Base-by-base conservation (phyloP, 83 land plant genomes). In the Diphasiastrum complanatum region DNA sequence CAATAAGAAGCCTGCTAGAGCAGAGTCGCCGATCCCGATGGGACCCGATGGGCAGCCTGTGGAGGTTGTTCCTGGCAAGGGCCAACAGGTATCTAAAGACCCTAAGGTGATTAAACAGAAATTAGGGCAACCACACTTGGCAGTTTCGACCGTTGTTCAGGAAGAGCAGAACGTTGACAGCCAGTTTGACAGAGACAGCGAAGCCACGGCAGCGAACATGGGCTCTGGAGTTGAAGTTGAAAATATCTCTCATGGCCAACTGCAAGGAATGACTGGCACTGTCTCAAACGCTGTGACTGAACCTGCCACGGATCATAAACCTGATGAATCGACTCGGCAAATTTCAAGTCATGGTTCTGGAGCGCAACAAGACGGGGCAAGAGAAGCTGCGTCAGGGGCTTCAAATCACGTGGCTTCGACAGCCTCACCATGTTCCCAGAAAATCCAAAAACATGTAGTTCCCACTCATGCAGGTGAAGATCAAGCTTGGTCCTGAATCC, bases 201-300 rank as follows among this genome's bases (percentile, higher is more conserved):
- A 55, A 10, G 11, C 11, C 38, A n/a, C n/a, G n/a, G n/a, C n/a
- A n/a, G n/a, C n/a, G 11, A 3, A 10, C 36, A 56, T 5, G 23
- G 19, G 35, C 38, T 27, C 66, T 33, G 26, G 46, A 28, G 24
- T 65, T 33, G 19, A 61, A 28, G 19, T 65, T 61, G 68, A 65
- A 33, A 65, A 65, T 38, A 65, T 65, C 19, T 65, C 68, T 11
- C 68, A 65, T 51, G 68, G 68, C n/a, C 68, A 65, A 25, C 61
- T 52, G 26, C 64, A 41, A 19, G 64, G 38, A 3, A 31, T 33
- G 6, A 33, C 60, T 32, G 60, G 33, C 23, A 25, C 36, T n/a
- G 40, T 41, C 19, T 31, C 37, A 2, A 52, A 33, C 26, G 4
- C 14, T 11, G 61, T 22, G 4, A 10, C 34, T 6, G 28, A 10